Base-by-base conservation (phyloP, 495 filamentous ascomycete genomes). In the Penicillium paradoxum region DNA sequence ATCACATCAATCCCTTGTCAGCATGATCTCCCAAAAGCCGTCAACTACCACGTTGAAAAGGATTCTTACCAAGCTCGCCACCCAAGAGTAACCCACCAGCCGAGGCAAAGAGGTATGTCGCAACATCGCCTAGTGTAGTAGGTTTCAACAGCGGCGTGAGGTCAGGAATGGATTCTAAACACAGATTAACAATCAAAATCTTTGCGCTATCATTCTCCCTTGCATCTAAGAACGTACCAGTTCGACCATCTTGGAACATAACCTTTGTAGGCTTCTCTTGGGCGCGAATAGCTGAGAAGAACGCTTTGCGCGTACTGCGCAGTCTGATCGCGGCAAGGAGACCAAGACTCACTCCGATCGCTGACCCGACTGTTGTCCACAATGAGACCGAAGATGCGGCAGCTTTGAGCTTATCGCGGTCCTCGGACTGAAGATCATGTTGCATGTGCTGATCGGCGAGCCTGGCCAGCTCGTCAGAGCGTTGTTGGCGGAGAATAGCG, bases 371-470 rank as follows among this genome's bases (percentile, higher is more conserved):
- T 3, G 73, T 70, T 2, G 81, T 73, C 68, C 81, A 76, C 3
- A 69, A 69, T 13, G 71, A 73, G 15, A 86, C 67, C 41, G 68
- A 79, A 5, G 51, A 56, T 10, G 82, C 79, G 6, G 84, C 85
- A 5, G 55, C 66, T 24, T 73, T 70, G 10, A 89, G 70, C 2
- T 68, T 72, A 10, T 81, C 79, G 55, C 84, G 83, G 59, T 89
- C 85, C 11, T 74, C 68, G 53, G 76, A 55, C 13, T 67, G 65
- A 24, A 87, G 76, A 55, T 87, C 84, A 49, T 85, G 75, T 48
- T 87, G 71, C 29, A 85, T 48, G 66, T 87, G 85, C 45, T 83
- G 62, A 51, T 86, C 80, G 25, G 83, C 83, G 10, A 89, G 75
- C 21, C 70, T 65, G 47, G 68, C 64, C 18, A 88, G 75, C 30